These are phyloP conservation scores for Aphanomyces cochlioides DNA, from an alignment of 352 stramenopile genomes.

Conservation along the genomic window DNA sequence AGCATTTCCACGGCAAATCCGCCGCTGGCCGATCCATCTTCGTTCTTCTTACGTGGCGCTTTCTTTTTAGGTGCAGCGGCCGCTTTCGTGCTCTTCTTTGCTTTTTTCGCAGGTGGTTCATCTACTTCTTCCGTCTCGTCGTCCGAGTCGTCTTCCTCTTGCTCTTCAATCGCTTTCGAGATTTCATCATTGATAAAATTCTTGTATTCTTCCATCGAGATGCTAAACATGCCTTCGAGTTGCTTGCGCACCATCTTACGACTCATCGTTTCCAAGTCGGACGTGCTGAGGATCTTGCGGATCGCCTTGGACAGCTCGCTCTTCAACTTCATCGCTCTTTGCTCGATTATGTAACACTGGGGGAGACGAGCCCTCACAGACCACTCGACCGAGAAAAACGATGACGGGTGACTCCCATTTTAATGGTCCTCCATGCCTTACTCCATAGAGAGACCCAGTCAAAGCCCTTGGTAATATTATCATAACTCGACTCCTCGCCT, in stretches of 20 bases:
- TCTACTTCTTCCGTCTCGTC: slow-evolving; percentile 52
- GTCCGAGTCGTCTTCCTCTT: slow-evolving; percentile 59
- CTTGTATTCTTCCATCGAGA: slow-evolving; percentile 75
- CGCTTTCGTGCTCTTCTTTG: slow-evolving; percentile 38
- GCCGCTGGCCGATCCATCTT: slow-evolving; percentile 63
- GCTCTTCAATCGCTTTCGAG: slow-evolving; percentile 73
- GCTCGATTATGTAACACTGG: slow-evolving; percentile 20
- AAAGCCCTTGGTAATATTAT: slow-evolving; percentile 16
- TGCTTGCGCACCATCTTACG: slow-evolving; percentile 86
- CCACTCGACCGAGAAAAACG: slow-evolving; percentile 17
- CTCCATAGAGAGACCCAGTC: slow-evolving; percentile 18
- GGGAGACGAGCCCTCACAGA: background rate
- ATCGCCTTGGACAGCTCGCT: slow-evolving; percentile 62
- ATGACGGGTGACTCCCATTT: background rate
- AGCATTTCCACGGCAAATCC: slow-evolving; percentile 72
- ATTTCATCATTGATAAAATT: slow-evolving; percentile 82
- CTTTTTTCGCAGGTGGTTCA: slow-evolving; percentile 38
- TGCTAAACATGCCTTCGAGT: slow-evolving; percentile 70
- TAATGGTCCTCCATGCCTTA: background rate
- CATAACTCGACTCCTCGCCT: background rate
- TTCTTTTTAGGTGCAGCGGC: slow-evolving; percentile 50
- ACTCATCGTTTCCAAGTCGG: slow-evolving; percentile 80
- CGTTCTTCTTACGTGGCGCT: slow-evolving; percentile 38
- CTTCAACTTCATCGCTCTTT: slow-evolving; percentile 12
- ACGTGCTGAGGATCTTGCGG: slow-evolving; percentile 68